Percentiles rank a stretch among this genome's conserved stretches.
Conservation (phyloP, 768 basidiomycete species). For the Lyophyllum shimeji region DNA sequence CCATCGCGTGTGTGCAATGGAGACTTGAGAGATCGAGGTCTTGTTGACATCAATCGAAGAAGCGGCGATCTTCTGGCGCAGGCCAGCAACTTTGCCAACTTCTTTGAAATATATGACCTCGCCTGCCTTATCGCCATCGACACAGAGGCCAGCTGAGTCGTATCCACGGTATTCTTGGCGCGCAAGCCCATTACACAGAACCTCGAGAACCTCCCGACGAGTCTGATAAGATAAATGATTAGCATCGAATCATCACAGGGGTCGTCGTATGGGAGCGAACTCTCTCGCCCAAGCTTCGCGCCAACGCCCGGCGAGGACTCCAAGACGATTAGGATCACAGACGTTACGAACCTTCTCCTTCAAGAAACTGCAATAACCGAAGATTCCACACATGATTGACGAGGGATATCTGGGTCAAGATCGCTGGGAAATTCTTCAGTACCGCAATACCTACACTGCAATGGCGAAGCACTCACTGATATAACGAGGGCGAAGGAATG, state of each 20-base stretch:
- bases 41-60: slow-evolving; percentile 73
- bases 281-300: neutral
- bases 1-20: slow-evolving; percentile 99
- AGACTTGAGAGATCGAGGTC: slow-evolving; percentile 82
- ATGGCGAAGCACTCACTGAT: slow-evolving; percentile 12
- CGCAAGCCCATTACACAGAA: slow-evolving; percentile 86
- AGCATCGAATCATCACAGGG: neutral
- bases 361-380: slow-evolving; percentile 92
- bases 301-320: neutral
- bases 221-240: slow-evolving; percentile 45
- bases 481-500: slow-evolving; percentile 16
- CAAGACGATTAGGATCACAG: neutral
- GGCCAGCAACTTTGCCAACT: slow-evolving; percentile 93
- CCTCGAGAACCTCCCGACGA: slow-evolving; percentile 88
- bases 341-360: slow-evolving; percentile 79
- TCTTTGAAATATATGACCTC: slow-evolving; percentile 89
- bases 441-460: neutral
- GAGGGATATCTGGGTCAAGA: neutral
- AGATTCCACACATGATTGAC: slow-evolving; percentile 86
- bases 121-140: slow-evolving; percentile 88
- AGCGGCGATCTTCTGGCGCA: slow-evolving; percentile 84
- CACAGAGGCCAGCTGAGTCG: slow-evolving; percentile 87
- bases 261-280: neutral
- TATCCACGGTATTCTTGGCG: slow-evolving; percentile 98
- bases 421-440: neutral